These are phyloP conservation scores for Sherardia arvensis DNA, from an alignment of 257 asterid genomes.

Conservation along the genomic window DNA sequence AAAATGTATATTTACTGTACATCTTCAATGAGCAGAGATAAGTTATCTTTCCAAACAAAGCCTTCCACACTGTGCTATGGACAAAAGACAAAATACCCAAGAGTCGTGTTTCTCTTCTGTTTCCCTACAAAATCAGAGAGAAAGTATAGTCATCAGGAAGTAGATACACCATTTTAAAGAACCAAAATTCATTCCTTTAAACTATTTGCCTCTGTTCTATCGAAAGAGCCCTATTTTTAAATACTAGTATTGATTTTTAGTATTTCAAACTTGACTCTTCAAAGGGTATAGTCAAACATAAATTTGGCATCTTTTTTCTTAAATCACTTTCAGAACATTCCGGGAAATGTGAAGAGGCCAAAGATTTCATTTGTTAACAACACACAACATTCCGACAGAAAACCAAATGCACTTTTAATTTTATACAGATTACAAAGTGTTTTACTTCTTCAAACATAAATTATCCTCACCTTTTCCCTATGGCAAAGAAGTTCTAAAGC, in stretches of 20 bases:
- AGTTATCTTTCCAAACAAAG: conserved; percentile 72
- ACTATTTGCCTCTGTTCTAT: background rate
- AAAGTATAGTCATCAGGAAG: background rate
- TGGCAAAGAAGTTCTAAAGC: conserved; percentile 81
- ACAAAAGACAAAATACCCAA: conserved; percentile 79
- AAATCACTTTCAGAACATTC: background rate
- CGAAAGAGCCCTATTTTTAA: too few species aligned
- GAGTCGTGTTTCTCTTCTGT: conserved; percentile 81
- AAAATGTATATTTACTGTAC: background rate
- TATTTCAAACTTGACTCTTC: too few species aligned
- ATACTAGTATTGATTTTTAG: too few species aligned
- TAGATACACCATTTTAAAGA: background rate
- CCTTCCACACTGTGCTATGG: conserved; percentile 93
- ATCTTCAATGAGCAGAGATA: background rate
- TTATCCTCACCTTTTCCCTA: conserved; percentile 57
- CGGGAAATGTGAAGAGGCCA: background rate
- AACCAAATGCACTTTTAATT: background rate
- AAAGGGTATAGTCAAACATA: too few species aligned
- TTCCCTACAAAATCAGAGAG: conserved; percentile 43
- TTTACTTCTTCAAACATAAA: background rate
- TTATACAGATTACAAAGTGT: background rate
- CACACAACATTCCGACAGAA: too few species aligned
- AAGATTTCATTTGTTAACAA: background rate
- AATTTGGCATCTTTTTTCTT: background rate
- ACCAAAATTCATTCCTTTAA: background rate